A percentile compares a stretch with the other conserved stretches of the same genome.
phyloP scores from a whole-genome alignment of 2,329 filamentous ascomycete genomes.

The Dendryphion nanum region DNA sequence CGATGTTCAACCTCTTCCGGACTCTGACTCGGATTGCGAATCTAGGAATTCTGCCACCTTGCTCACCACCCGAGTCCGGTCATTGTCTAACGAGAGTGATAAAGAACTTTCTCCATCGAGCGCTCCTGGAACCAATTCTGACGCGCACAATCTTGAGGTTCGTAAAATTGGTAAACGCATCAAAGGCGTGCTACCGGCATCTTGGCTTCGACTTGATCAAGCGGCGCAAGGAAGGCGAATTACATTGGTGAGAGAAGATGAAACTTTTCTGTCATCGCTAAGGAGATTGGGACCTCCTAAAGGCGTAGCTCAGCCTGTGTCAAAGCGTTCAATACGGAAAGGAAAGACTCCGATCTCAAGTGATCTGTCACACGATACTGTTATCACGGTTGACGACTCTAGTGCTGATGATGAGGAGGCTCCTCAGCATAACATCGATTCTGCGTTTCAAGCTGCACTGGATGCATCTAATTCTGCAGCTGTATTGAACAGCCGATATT shows the following conservation, averaged over 20 bases:
- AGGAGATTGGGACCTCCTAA: constrained; percentile 27
- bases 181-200: constrained; percentile 50
- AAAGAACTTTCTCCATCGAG: background rate
- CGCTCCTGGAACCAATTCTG: background rate
- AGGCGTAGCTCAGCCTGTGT: constrained; percentile 33
- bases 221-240: constrained; percentile 26
- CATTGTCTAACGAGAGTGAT: background rate
- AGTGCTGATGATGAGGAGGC: constrained; percentile 17
- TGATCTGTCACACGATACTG: constrained; percentile 8
- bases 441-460: constrained; percentile 1
- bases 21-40: constrained; percentile 21
- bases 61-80: background rate
- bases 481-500: constrained; percentile 23
- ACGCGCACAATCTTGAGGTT: constrained; percentile 13
- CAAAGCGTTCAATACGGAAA: constrained; percentile 8
- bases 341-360: background rate
- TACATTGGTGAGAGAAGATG: constrained; percentile 4
- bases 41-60: background rate
- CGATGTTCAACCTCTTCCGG: constrained; percentile 9
- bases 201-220: constrained; percentile 50
- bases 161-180: constrained; percentile 42
- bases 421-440: constrained; percentile 4
- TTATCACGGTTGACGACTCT: constrained; percentile 36
- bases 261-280: constrained; percentile 11
- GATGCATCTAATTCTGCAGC: constrained; percentile 16